phyloP scores from a whole-genome alignment of 306 rosid genomes.

The Sechiopsis laciniata region DNA sequence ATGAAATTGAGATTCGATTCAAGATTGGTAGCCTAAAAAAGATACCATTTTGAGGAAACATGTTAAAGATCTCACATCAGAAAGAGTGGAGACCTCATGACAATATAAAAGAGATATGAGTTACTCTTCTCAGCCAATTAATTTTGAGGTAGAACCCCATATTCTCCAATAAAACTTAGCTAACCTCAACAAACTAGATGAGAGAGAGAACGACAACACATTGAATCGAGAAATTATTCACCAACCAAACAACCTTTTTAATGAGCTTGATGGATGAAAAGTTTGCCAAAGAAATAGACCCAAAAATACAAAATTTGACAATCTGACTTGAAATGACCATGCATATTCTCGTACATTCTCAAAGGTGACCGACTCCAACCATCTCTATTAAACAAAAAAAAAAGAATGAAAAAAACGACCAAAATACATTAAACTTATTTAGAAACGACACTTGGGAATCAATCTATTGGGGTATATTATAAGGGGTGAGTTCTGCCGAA shows the following conservation, averaged over 20 bases:
- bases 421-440: constrained; percentile 17
- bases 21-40: too few relatives aligned
- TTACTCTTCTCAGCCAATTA: too few relatives aligned
- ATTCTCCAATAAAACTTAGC: too few relatives aligned
- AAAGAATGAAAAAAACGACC: neutral
- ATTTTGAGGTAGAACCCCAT: too few relatives aligned
- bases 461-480: constrained; percentile 6
- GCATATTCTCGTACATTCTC: neutral
- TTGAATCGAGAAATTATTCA: neutral
- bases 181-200: too few relatives aligned
- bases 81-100: too few relatives aligned
- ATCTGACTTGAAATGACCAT: constrained; percentile 6
- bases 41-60: too few relatives aligned
- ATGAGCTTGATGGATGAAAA: neutral
- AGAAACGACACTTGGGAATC: neutral
- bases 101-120: too few relatives aligned
- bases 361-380: neutral
- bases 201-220: too few relatives aligned
- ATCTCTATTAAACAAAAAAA: constrained; percentile 18
- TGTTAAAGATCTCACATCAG: too few relatives aligned
- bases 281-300: neutral
- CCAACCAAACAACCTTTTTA: neutral
- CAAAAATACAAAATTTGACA: constrained; percentile 17
- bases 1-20: too few relatives aligned
- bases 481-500: neutral